Base-by-base conservation (phyloP, 2,329 filamentous ascomycete species). In the Sporothrix schenckii region DNA sequence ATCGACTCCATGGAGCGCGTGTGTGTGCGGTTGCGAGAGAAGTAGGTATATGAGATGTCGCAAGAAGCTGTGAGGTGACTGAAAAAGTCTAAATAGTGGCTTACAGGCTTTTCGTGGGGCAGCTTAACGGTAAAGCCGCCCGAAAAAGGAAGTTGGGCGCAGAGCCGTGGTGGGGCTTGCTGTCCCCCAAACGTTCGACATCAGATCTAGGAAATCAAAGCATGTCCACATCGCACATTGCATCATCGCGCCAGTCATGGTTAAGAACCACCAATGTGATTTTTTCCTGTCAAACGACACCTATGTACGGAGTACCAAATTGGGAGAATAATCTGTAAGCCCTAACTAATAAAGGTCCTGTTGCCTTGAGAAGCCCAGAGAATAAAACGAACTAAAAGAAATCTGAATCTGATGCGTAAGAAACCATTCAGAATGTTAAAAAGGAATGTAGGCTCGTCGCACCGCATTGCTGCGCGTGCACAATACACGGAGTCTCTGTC, bases 1-100 rank as follows among this genome's bases (percentile, higher is more conserved):
- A 95, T 88, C 11, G 84, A 81, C 77, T 88, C 86, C 71, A 73
- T 75, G 53, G 39, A 4, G n/a, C 7, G n/a, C 14, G 24, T 19
- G 14, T 34, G 70, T 10, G 4, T 16, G 50, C 4, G 11, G 5
- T 14, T 50, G 14, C 16, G 2, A 19, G 16, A 16, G 9, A n/a
- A 21, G 3, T 39, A 47, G 39, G 27, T 7, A 52, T n/a, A 47
- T 24, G 47, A 50, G 13, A 47, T 39, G 52, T 11, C 24, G 21
- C 58, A 21, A 63, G 19, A n/a, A 1, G 52, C 21, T 14, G n/a
- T 10, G 11, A 16, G 19, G 49, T n/a, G 49, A n/a, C 27, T 60
- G 50, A 39, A 52, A 63, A 27, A 5, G 24, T 52, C 50, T 19
- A 56, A 34, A 65, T n/a, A 50, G 34, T 34, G 6, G 47, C 27